A percentile compares a stretch with the other conserved stretches of the same genome.
Evolutionary conservation across 805 yeast genomes (phyloP).

Genomic region (Tetrapisispora namnaoensis): DNA sequence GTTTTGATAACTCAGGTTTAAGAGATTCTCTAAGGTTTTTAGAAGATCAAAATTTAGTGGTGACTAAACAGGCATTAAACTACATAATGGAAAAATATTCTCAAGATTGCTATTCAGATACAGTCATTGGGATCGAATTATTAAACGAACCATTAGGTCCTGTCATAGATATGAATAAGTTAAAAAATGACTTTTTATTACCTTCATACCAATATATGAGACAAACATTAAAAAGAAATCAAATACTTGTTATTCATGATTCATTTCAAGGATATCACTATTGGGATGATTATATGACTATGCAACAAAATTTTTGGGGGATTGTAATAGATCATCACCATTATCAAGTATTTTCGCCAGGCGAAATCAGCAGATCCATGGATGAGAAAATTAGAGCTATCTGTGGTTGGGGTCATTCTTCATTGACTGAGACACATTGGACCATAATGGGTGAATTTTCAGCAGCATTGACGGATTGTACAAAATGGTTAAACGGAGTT

Average conservation of each 20-base stretch:
- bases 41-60: slow-evolving; percentile 37
- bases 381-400: slow-evolving; percentile 52
- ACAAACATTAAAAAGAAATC: slow-evolving; percentile 35
- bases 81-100: slow-evolving; percentile 55
- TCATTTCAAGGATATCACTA: slow-evolving; percentile 54
- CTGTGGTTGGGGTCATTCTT: slow-evolving; percentile 38
- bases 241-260: slow-evolving; percentile 65
- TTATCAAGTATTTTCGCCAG: slow-evolving; percentile 71
- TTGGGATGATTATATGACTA: slow-evolving; percentile 49
- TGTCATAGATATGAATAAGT: slow-evolving; percentile 42
- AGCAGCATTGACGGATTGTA: slow-evolving; percentile 86
- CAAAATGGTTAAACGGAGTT: slow-evolving; percentile 79
- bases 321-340: slow-evolving; percentile 80
- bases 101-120: slow-evolving; percentile 47
- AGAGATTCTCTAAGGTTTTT: slow-evolving; percentile 52
- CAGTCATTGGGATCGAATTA: slow-evolving; percentile 70
- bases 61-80: slow-evolving; percentile 47
- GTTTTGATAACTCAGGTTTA: slow-evolving; percentile 87
- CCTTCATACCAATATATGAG: slow-evolving; percentile 59
- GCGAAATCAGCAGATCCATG: slow-evolving; percentile 45
- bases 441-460: slow-evolving; percentile 78
- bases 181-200: slow-evolving; percentile 44
- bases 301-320: slow-evolving; percentile 41
- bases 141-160: slow-evolving; percentile 84
- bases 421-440: slow-evolving; percentile 52